Conservation (phyloP, 768 basidiomycete species). For the Hypsizygus marmoreus region DNA sequence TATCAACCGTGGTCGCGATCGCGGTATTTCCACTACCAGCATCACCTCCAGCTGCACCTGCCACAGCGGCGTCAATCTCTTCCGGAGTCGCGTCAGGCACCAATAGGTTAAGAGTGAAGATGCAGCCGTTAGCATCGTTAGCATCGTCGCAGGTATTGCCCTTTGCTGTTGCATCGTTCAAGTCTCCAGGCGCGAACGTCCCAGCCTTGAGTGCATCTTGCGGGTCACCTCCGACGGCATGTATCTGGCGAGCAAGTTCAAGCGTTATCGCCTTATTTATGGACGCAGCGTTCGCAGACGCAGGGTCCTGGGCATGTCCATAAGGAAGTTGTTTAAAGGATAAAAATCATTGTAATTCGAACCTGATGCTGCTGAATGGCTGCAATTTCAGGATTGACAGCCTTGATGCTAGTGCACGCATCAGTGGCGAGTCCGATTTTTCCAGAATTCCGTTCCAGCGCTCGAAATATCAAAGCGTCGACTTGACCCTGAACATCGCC, state of each 20-base stretch:
- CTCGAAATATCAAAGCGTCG: slow-evolving; percentile 61
- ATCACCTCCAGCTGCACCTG: slow-evolving; percentile 24
- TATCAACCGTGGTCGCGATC: slow-evolving; percentile 4
- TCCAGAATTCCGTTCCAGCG: slow-evolving; percentile 67
- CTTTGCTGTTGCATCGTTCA: slow-evolving; percentile 52
- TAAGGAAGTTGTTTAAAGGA: not conserved
- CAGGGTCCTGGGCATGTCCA: slow-evolving; percentile 49
- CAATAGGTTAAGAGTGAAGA: slow-evolving; percentile 61
- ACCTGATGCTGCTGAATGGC: slow-evolving; percentile 65
- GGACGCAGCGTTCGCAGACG: slow-evolving; percentile 55
- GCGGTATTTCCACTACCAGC: not conserved
- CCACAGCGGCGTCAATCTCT: slow-evolving; percentile 57
- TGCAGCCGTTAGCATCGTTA: slow-evolving; percentile 60
- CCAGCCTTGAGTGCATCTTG: slow-evolving; percentile 58
- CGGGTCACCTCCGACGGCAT: slow-evolving; percentile 63
- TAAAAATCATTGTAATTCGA: not conserved
- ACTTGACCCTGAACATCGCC: slow-evolving; percentile 58
- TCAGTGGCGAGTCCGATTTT: slow-evolving; percentile 46
- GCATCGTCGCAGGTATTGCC: slow-evolving; percentile 58
- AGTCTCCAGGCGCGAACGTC: slow-evolving; percentile 60
- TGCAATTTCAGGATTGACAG: slow-evolving; percentile 66
- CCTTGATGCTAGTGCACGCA: slow-evolving; percentile 54
- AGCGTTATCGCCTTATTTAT: slow-evolving; percentile 66
- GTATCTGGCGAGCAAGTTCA: slow-evolving; percentile 65
- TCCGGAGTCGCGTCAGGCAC: slow-evolving; percentile 56